Evolutionary conservation across 768 basidiomycete genomes (phyloP).

Genomic region (Pholiota microspora): DNA sequence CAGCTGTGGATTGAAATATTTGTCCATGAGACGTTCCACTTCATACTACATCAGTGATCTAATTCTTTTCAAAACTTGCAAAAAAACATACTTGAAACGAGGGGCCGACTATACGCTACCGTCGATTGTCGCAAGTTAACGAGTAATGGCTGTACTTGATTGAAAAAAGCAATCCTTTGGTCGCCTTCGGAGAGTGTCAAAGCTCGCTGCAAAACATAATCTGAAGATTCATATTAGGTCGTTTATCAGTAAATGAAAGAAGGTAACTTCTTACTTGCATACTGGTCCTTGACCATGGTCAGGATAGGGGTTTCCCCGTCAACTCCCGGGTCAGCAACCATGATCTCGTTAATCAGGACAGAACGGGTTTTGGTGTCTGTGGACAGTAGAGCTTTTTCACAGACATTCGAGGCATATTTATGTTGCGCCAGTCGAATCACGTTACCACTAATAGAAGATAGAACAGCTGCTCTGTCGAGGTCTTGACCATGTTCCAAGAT

Average conservation of each 20-base stretch:
- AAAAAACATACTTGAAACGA: slow-evolving; percentile 66
- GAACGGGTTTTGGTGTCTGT: slow-evolving; percentile 65
- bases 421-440: slow-evolving; percentile 79
- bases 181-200: slow-evolving; percentile 65
- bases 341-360: slow-evolving; percentile 77
- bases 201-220: slow-evolving; percentile 85
- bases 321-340: slow-evolving; percentile 48
- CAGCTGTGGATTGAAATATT: slow-evolving; percentile 13
- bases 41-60: neutral
- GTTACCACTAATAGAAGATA: slow-evolving; percentile 71
- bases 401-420: slow-evolving; percentile 95
- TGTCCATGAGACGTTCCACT: slow-evolving; percentile 64
- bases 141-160: slow-evolving; percentile 64
- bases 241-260: neutral
- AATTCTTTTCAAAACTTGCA: neutral
- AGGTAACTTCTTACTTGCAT: slow-evolving; percentile 73
- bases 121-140: slow-evolving; percentile 69
- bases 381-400: slow-evolving; percentile 81
- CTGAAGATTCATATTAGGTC: slow-evolving; percentile 32
- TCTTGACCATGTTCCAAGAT: slow-evolving; percentile 78
- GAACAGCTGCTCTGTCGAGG: slow-evolving; percentile 65
- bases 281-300: slow-evolving; percentile 85
- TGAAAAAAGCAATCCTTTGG: slow-evolving; percentile 66
- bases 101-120: slow-evolving; percentile 75
- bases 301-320: slow-evolving; percentile 71